Percentiles rank a stretch among this genome's conserved stretches.
Conservation (phyloP, 805 yeast genomes). For the Ogataea kodamae region DNA sequence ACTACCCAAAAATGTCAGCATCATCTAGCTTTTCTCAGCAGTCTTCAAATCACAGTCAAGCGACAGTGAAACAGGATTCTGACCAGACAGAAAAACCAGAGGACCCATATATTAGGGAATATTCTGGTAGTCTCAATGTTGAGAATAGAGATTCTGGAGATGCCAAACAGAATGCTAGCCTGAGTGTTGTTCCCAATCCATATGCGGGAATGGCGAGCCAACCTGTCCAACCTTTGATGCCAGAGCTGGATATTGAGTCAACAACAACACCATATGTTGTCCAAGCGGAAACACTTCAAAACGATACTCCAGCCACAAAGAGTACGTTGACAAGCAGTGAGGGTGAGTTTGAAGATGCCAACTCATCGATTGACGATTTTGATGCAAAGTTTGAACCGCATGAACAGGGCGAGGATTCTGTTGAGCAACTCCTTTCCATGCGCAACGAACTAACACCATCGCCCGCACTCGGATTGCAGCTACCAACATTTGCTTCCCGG, state of each 20-base stretch:
- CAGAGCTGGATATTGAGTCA: too few species aligned
- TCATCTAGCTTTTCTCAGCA: background rate
- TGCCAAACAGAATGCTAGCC: background rate
- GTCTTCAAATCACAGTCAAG: constrained; percentile 1
- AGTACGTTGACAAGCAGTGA: constrained; percentile 6
- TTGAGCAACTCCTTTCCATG: constrained; percentile 28
- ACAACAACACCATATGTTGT: background rate
- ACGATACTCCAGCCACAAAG: constrained; percentile 6
- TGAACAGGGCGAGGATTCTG: constrained; percentile 21
- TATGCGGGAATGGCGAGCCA: background rate
- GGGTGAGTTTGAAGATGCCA: constrained; percentile 20
- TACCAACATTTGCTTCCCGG: constrained; percentile 8
- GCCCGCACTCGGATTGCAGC: constrained; percentile 10
- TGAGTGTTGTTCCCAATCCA: background rate
- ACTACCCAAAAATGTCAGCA: constrained; percentile 1
- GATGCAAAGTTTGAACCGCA: constrained; percentile 21
- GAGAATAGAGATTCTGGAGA: constrained; percentile 1
- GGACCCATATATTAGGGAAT: background rate
- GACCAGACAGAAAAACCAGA: constrained; percentile 1
- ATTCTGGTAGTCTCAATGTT: constrained; percentile 1
- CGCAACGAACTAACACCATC: constrained; percentile 24
- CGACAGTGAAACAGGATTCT: constrained; percentile 2
- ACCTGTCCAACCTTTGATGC: background rate
- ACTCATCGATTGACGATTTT: constrained; percentile 26
- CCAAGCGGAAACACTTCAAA: background rate